Percentiles rank a stretch among this genome's conserved stretches.
Evolutionary conservation across 805 yeast genomes (phyloP).

Genomic region (Cephaloascus fragrans): DNA sequence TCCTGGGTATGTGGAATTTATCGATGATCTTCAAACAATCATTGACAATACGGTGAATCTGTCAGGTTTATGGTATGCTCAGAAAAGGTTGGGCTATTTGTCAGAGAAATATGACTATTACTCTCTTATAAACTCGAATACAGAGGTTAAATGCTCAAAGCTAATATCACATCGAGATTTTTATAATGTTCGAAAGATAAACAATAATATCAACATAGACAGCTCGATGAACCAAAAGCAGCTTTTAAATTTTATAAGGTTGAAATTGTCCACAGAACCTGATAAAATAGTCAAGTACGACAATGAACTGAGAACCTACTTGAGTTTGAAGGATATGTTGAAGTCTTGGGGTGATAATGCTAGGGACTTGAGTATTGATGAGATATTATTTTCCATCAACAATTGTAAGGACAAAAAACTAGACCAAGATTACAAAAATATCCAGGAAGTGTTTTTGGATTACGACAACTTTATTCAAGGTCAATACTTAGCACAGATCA

Average conservation of each 20-base stretch:
- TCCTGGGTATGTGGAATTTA: conserved; percentile 18
- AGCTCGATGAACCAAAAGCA: not conserved
- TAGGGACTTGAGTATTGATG: not conserved
- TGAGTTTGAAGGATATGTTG: not conserved
- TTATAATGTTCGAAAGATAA: conserved; percentile 32
- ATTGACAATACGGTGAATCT: conserved; percentile 5
- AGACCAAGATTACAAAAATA: conserved; percentile 13
- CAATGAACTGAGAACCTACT: not conserved
- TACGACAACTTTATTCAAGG: conserved; percentile 23
- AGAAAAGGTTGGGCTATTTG: conserved; percentile 17
- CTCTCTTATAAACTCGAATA: conserved; percentile 13
- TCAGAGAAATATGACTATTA: conserved; percentile 23
- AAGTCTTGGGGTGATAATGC: not conserved
- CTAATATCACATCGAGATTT: conserved; percentile 31
- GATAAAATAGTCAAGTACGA: conserved; percentile 14
- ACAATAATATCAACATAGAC: not conserved
- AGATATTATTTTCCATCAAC: not conserved
- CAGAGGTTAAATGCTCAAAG: conserved; percentile 22
- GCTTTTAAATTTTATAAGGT: conserved; percentile 26
- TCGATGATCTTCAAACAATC: conserved; percentile 15
- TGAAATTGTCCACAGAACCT: conserved; percentile 22
- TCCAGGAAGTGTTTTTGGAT: conserved; percentile 23
- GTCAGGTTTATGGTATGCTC: conserved; percentile 4
- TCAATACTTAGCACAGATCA: conserved; percentile 22
- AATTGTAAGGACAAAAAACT: conserved; percentile 5